Percentiles rank a stretch among this genome's conserved stretches.
These are phyloP conservation scores for Fusarium sp. DNA, from an alignment of 2,329 filamentous ascomycete species.

Conservation along the genomic window DNA sequence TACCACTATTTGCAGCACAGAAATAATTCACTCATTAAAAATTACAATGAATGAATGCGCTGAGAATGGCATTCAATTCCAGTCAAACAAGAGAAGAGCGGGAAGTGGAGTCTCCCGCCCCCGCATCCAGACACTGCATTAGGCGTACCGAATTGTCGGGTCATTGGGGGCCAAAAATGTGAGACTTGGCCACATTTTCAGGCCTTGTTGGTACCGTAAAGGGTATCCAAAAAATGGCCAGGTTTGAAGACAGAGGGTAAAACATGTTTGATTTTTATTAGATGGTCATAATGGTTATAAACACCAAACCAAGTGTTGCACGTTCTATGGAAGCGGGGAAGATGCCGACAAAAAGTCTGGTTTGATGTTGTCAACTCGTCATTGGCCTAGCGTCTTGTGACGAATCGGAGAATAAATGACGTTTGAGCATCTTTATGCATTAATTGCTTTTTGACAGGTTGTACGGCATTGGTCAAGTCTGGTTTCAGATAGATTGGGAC, in stretches of 20 bases:
- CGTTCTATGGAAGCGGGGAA: background rate
- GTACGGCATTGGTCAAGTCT: background rate
- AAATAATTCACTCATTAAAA: background rate
- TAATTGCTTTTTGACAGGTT: background rate
- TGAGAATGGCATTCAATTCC: background rate
- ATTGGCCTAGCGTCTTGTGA: background rate
- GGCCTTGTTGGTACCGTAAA: constrained; percentile 16
- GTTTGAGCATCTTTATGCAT: constrained; percentile 3
- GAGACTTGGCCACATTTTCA: constrained; percentile 18
- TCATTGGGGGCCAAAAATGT: constrained; percentile 20
- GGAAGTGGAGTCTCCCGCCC: constrained; percentile 24
- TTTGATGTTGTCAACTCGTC: background rate
- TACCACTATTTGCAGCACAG: background rate
- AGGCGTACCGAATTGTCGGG: constrained; percentile 23
- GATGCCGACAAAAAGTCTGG: constrained; percentile 1
- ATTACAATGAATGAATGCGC: background rate
- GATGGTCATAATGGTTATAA: background rate
- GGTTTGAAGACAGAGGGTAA: background rate
- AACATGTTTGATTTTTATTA: constrained; percentile 31
- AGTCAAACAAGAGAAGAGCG: background rate
- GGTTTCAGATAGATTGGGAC: background rate
- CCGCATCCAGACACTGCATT: constrained; percentile 19
- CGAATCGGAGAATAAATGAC: constrained; percentile 15
- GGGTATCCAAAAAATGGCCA: constrained; percentile 11
- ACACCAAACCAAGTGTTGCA: background rate